Evolutionary conservation across 805 yeast genomes (phyloP), one percentile per base, ranked within the genome.

Genomic region (Candida hungchunana): DNA sequence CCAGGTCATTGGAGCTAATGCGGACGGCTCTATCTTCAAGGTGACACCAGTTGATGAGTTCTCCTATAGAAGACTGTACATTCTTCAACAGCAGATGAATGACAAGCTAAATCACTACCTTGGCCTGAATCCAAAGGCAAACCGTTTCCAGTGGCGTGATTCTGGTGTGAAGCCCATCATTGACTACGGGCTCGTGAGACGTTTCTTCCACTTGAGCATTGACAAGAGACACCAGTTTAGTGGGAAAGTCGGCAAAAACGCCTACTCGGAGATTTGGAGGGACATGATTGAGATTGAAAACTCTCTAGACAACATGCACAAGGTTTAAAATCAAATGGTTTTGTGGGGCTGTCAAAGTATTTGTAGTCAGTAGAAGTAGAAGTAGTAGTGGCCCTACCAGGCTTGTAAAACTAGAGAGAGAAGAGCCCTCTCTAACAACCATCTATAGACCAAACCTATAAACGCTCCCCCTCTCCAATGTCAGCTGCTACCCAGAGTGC

Each of bases 21-120:
- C 69, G 2, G 96, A 89, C 50, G 98, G 98, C 0, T 79, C 89
- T 0, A 58, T 93, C 24, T 79, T 76, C 50, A 72, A 75, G 33
- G 75, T 93, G 7, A 65, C 75, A 15, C 97, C 97, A 1, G 63
- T 88, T 10, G 64, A 72, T 26, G 97, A 93, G 54, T 62, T 75
- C 3, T 69, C 77, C 10, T 93, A 87, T 60, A 72, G 96, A 58
- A 68, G 94, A 39, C 67, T 93, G 53, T 85, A 83, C 52, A 79
- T 87, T 23, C 64, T 90, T 15, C 97, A 89, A 55, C 95, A 88
- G 58, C 96, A 88, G 50, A 62, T 93, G 33, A 71, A 73, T 24
- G 96, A 89, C 37, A 83, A 83, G 47, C 84, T 82, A 39, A 67
- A 66, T 25, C 88, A 82, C 44, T 60, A 64, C 39, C 79, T 83